Evolutionary conservation across 2,329 filamentous ascomycete species (phyloP).

Genomic region (Zasmidium angulare): DNA sequence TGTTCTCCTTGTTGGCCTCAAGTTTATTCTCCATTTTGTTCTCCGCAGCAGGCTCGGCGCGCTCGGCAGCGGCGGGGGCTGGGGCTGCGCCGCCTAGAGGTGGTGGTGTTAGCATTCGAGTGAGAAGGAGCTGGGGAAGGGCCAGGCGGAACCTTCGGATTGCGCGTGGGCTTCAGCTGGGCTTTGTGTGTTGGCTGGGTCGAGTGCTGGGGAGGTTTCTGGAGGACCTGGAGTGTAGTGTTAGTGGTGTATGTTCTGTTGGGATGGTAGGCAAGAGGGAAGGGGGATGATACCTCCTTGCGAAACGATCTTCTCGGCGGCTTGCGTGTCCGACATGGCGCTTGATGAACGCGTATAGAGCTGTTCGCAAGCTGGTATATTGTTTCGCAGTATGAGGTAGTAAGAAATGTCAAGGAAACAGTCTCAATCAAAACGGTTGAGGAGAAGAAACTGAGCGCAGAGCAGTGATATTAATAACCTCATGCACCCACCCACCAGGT

Average conservation of each 20-base stretch:
- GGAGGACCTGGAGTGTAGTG: neutral
- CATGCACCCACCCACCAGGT: no score
- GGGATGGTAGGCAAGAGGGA: neutral
- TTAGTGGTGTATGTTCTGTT: neutral
- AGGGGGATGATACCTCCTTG: neutral
- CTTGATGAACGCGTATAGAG: neutral
- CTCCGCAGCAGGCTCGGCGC: neutral
- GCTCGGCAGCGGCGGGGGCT: slow-evolving; percentile 1
- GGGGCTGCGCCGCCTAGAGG: neutral
- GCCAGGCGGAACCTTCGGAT: neutral
- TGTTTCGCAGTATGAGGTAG: neutral
- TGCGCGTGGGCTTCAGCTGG: neutral
- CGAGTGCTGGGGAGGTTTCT: neutral
- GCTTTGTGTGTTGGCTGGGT: neutral
- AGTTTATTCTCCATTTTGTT: slow-evolving; percentile 5
- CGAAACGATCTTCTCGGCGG: slow-evolving; percentile 3
- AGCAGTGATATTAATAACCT: neutral
- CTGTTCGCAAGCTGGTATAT: neutral
- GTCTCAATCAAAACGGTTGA: no score
- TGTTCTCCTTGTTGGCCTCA: neutral
- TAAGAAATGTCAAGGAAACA: neutral
- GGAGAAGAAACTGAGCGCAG: neutral
- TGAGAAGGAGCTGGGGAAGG: neutral
- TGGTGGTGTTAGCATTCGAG: neutral
- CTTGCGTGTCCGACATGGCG: neutral